A percentile compares a stretch with the other conserved stretches of the same genome.
Evolutionary conservation across 202 grass and related monocot species (phyloP).

Genomic region (Carex sylvatica): DNA sequence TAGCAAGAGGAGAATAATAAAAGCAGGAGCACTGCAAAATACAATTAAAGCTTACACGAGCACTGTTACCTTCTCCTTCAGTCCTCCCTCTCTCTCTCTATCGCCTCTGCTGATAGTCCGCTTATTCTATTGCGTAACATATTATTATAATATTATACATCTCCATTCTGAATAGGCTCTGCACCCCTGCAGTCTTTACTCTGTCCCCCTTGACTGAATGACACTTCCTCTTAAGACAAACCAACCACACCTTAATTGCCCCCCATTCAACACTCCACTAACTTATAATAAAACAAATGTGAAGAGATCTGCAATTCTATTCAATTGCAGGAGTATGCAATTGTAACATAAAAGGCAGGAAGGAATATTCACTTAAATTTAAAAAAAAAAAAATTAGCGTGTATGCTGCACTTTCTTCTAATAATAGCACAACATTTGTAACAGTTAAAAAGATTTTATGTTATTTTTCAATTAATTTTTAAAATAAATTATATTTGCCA

Average conservation of each 20-base stretch:
- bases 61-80: neutral
- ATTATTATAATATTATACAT: conserved; percentile 4
- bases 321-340: neutral
- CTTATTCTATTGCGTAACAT: conserved; percentile 15
- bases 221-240: conserved; percentile 36
- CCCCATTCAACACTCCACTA: conserved; percentile 24
- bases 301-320: neutral
- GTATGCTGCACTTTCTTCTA: neutral
- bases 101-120: neutral
- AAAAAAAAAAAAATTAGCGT: too few species aligned
- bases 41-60: conserved; percentile 25
- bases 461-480: neutral
- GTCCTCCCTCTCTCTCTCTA: neutral
- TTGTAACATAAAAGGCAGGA: neutral
- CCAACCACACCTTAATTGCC: conserved; percentile 22
- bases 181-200: conserved; percentile 26
- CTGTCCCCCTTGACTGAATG: conserved; percentile 36
- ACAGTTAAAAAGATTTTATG: neutral
- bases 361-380: too few species aligned
- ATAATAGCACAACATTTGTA: neutral
- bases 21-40: conserved; percentile 11
- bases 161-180: conserved; percentile 11
- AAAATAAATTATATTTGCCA: neutral
- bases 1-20: conserved; percentile 2
- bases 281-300: neutral